Base-by-base conservation (phyloP, 1,284 basidiomycete genomes). In the Microbotryum intermedium region DNA sequence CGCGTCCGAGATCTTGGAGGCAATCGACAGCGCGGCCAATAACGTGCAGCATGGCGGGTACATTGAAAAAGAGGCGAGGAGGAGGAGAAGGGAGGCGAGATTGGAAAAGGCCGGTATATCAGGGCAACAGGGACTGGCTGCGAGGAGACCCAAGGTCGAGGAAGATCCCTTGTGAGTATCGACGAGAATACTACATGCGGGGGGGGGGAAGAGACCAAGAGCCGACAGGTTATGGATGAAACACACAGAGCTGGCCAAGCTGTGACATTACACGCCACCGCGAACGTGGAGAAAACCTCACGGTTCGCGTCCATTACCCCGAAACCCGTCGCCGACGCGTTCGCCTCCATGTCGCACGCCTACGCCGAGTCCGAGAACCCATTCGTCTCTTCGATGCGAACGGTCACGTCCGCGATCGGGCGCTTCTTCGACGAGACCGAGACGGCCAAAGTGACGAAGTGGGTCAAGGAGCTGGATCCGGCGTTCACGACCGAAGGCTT, bases 331-430 rank as follows among this genome's bases (percentile, higher is more conserved):
- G 50, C 55, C 39, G 64, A 70, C 23, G 56, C 60, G 18, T 62
- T 72, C 39, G 59, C 66, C 5, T 28, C 43, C 23, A 55, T 60
- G 66, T 82, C 84, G 30, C 83, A 86, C 69, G 78, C 82, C 48
- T 98, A 88, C 73, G 84, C 93, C 70, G 93, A 97, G 72, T 94
- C 91, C 1, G 95, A 99, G 74, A 88, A 94, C 71, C 88, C 93
- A 1, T 77, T 97, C 51, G 80, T 97, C 42, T 83, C 86, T 29
- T 84, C 86, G 4, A 70, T 97, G 59, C 86, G 95, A 49, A 80
- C 82, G 4, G 85, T 97, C 47, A 93, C 92, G 2, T 82, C 85
- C 53, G 89, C 87, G 2, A 81, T 98, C 51, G 89, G 88, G 2
- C 83, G 84, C 4, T 88, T 87, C 80, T 74, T 77, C 65, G 94